A percentile compares a stretch with the other conserved stretches of the same genome.
Evolutionary conservation across 1,284 basidiomycete species (phyloP).

Genomic region (Cryptococcus depauperatus): DNA sequence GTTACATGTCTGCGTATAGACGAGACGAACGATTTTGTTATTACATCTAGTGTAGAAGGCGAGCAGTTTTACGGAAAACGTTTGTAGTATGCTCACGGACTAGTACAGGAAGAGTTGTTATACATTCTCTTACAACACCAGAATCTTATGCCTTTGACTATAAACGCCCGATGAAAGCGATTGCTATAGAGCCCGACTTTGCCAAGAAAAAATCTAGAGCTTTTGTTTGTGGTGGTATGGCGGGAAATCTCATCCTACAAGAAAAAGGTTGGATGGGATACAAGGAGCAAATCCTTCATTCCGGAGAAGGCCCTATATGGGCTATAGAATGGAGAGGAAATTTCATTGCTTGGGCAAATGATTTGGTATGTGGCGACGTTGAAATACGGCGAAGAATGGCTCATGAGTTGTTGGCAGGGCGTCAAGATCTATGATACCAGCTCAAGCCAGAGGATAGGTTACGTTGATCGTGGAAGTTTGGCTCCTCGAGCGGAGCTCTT

Average conservation of each 20-base stretch:
- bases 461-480: conserved; percentile 70
- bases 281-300: conserved; percentile 77
- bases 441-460: conserved; percentile 73
- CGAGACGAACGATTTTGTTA: conserved; percentile 77
- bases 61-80: conserved; percentile 26
- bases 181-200: conserved; percentile 87
- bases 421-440: conserved; percentile 87
- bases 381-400: background rate
- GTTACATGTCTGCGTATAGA: conserved; percentile 82
- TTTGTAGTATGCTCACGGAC: conserved; percentile 25
- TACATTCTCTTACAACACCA: conserved; percentile 71
- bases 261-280: conserved; percentile 98
- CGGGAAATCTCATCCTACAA: conserved; percentile 72
- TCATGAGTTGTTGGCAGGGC: no score
- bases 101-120: conserved; percentile 67
- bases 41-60: conserved; percentile 92
- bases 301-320: conserved; percentile 93
- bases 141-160: conserved; percentile 86
- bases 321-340: conserved; percentile 74
- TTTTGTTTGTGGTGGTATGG: conserved; percentile 88
- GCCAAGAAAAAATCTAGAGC: conserved; percentile 70
- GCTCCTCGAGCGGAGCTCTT: conserved; percentile 87
- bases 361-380: conserved; percentile 53
- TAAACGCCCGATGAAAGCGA: conserved; percentile 81
- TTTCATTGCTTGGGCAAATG: conserved; percentile 94